phyloP scores from a whole-genome alignment of 2,329 filamentous ascomycete genomes.

The Alternaria novae-zelandiae region DNA sequence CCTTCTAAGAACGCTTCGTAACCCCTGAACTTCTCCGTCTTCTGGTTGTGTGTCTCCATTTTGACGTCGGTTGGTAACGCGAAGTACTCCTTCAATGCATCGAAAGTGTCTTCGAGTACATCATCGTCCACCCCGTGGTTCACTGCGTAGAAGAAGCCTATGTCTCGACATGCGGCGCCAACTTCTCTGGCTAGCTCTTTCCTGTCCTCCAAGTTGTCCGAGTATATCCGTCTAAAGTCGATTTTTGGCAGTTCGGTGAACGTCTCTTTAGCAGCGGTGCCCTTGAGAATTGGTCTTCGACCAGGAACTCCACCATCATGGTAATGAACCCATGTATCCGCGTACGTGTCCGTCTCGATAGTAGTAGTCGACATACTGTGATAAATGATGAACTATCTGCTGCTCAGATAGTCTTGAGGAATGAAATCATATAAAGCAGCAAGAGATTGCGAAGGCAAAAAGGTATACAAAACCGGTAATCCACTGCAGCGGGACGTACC shows the following conservation, averaged over 20 bases:
- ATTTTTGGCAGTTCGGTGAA: constrained; percentile 39
- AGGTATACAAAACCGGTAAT: neutral
- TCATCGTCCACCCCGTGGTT: constrained; percentile 40
- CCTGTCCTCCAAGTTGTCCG: constrained; percentile 27
- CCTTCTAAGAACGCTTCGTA: constrained; percentile 48
- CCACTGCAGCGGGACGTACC: constrained; percentile 5
- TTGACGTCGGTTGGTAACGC: constrained; percentile 39
- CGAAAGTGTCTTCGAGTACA: constrained; percentile 37
- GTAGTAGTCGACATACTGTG: constrained; percentile 21
- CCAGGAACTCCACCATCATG: constrained; percentile 41
- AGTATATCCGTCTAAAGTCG: constrained; percentile 40
- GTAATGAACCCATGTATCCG: constrained; percentile 34
- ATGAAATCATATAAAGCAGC: neutral
- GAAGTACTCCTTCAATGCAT: constrained; percentile 40
- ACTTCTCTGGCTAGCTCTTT: constrained; percentile 39
- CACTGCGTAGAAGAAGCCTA: constrained; percentile 45
- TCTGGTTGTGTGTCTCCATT: constrained; percentile 47
- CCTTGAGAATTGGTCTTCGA: constrained; percentile 32
- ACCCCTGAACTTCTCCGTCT: constrained; percentile 43
- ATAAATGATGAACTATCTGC: neutral
- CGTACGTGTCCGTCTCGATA: constrained; percentile 12
- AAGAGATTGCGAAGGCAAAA: neutral
- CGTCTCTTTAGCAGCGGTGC: constrained; percentile 29
- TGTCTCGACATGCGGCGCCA: constrained; percentile 39
- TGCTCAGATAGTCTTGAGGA: neutral